These are phyloP conservation scores for Boletus vermiculosoides DNA, from an alignment of 768 basidiomycete genomes.

Conservation along the genomic window DNA sequence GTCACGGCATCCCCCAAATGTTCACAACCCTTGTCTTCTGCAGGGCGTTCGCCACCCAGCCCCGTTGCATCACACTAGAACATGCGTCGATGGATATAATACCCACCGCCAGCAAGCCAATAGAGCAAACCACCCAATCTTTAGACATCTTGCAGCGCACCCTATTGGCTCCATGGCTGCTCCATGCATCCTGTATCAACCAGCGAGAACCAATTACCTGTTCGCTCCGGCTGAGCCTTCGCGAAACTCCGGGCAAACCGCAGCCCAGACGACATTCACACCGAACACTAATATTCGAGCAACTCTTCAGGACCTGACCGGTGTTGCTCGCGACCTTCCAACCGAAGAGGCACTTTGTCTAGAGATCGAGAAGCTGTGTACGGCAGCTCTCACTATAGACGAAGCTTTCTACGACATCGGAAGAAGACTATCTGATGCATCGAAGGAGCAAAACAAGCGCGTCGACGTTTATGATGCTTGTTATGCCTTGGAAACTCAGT, in stretches of 20 bases:
- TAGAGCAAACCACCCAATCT: neutral
- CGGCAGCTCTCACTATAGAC: slow-evolving; percentile 18
- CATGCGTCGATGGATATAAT: slow-evolving; percentile 11
- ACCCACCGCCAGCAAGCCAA: neutral
- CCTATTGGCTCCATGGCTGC: slow-evolving; percentile 8
- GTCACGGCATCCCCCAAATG: neutral
- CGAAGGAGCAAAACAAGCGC: slow-evolving; percentile 6
- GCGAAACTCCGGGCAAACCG: neutral
- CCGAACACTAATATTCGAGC: neutral
- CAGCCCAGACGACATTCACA: neutral
- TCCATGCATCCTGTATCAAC: neutral
- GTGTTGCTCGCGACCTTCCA: slow-evolving; percentile 3
- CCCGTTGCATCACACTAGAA: neutral
- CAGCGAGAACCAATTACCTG: neutral
- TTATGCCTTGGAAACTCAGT: slow-evolving; percentile 8
- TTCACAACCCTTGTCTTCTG: slow-evolving; percentile 10
- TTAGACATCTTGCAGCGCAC: neutral
- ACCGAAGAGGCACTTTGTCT: slow-evolving; percentile 12
- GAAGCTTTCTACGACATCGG: slow-evolving; percentile 16
- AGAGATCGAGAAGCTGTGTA: slow-evolving; percentile 18
- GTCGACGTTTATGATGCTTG: slow-evolving; percentile 13
- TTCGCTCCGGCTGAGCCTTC: neutral
- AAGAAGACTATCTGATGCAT: slow-evolving; percentile 6
- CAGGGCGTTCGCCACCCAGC: neutral
- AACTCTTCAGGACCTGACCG: neutral